A percentile compares a stretch with the other conserved stretches of the same genome.
phyloP scores from a whole-genome alignment of 352 stramenopile genomes.

The Phytophthora pluvialis region DNA sequence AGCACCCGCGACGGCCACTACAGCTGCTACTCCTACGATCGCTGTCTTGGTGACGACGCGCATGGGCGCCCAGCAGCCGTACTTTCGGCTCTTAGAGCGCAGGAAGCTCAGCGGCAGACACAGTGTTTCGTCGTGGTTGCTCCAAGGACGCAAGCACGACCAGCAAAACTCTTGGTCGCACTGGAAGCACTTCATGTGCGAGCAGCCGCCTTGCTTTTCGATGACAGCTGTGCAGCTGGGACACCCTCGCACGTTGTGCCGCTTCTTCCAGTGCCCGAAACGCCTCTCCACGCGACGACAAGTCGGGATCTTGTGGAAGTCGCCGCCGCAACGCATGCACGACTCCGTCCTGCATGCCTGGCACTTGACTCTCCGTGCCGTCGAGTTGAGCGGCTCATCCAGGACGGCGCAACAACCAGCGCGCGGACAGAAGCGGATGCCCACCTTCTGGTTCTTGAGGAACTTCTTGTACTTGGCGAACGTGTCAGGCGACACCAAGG shows the following conservation, averaged over 20 bases:
- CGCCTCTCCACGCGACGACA: constrained; percentile 72
- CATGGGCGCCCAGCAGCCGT: constrained; percentile 67
- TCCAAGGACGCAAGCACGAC: constrained; percentile 74
- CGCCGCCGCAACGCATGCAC: constrained; percentile 71
- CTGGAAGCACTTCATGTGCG: constrained; percentile 88
- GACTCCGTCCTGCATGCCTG: constrained; percentile 53
- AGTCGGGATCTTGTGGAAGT: constrained; percentile 60
- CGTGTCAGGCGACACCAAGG: constrained; percentile 49
- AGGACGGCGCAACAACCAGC: constrained; percentile 66
- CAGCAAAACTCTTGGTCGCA: constrained; percentile 89
- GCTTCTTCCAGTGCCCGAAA: constrained; percentile 74
- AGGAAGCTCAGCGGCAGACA: constrained; percentile 75
- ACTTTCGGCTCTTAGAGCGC: constrained; percentile 69
- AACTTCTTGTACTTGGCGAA: constrained; percentile 76
- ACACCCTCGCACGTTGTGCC: constrained; percentile 72
- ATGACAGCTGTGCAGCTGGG: constrained; percentile 75
- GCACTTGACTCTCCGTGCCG: constrained; percentile 52
- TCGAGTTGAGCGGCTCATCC: constrained; percentile 62
- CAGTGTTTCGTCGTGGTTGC: constrained; percentile 74
- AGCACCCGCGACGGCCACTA: constrained; percentile 58
- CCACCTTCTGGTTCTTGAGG: constrained; percentile 64
- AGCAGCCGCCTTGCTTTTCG: constrained; percentile 87
- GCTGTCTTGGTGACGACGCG: constrained; percentile 76
- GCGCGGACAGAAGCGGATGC: constrained; percentile 77
- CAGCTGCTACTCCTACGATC: constrained; percentile 55